Evolutionary conservation across 352 stramenopile species (phyloP), one percentile per base, ranked within the genome.

Genomic region (Plasmopara halstedii): DNA sequence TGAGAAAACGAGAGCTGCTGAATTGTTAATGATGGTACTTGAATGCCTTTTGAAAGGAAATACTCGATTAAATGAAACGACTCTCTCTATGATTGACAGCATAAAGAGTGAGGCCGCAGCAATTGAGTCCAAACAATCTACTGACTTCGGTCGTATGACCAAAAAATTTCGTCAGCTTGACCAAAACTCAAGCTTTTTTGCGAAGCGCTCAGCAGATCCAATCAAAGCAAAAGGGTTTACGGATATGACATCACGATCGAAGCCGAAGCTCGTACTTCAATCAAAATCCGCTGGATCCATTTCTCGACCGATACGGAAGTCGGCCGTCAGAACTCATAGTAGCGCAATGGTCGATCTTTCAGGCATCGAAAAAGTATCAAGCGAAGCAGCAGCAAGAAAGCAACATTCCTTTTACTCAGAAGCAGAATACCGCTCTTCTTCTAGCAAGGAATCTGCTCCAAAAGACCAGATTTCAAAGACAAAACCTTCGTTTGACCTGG

Each of bases 401-500:
- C 67, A 68, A 3, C 77, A 91, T 35, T 85, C 66, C 14, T 91
- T 91, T 22, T 91, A 89, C 33, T 66, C 62, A 5, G 75, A 91
- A 55, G 69, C 74, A 40, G 68, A 83, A 25, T 82, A 79, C 9
- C 51, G 56, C 3, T 36, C 44, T 14, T 37, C 56, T n/a, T 42
- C 43, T 19, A 58, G 38, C 17, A 62, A 40, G 25, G 47, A 55
- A 18, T 36, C 52, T 19, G 62, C 48, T 9, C 19, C 46, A 17
- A 49, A 39, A 33, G 35, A 62, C 13, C 50, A 44, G n/a, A n/a
- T 64, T 45, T n/a, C 29, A 13, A 67, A 56, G 25, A n/a, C 47
- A n/a, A 79, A 73, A 18, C 22, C 53, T 18, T 11, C 59, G 4
- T 90, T 90, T 43, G 68, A 69, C 42, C 81, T 90, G 39, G 57